Evolutionary conservation across 768 basidiomycete genomes (phyloP), one percentile per base, ranked within the genome.

Genomic region (Astraeus odoratus): DNA sequence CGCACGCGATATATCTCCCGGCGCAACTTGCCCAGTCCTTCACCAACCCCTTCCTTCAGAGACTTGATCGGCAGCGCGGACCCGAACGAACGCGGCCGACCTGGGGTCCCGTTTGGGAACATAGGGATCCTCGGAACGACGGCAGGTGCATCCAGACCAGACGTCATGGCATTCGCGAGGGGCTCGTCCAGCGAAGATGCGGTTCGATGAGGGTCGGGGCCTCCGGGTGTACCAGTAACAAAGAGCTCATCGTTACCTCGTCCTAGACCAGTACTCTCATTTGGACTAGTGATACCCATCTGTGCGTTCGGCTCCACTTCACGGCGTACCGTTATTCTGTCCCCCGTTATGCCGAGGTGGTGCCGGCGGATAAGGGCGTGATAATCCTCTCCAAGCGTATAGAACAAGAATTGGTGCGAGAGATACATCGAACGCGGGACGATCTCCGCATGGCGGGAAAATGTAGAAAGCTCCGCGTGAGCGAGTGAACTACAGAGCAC

Each of bases 341-440:
- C 39, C 1, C 75, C 78, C 1, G 68, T 61, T 26, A 82, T 68
- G 46, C 80, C 78, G 37, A 86, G 70, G 43, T 78, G 76, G 49
- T 76, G 77, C 3, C 74, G 72, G 26, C 80, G 78, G 29, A 83
- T 76, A n/a, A 86, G 76, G 0, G 86, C 83, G 45, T 89, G 81
- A 57, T 90, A 88, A 53, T 91, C 82, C 50, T 83, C 79, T 10
- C 79, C 78, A 1, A 91, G 73, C 2, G 79, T 74, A 53, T 78
- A 74, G 69, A 95, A 95, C 9, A 81, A 71, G 59, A 95, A 89
- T 49, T 94, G 89, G 52, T 90, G 86, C 0, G 81, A 78, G 15
- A 89, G 79, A 62, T 95, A 95, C 24, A 96, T 73, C 1, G 86
- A 73, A 0, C 81, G 75, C 2, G 90, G 86, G 0, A 87, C 72